These are phyloP conservation scores for Cladosporium colombiae DNA, from an alignment of 2,329 filamentous ascomycete species.

Conservation along the genomic window DNA sequence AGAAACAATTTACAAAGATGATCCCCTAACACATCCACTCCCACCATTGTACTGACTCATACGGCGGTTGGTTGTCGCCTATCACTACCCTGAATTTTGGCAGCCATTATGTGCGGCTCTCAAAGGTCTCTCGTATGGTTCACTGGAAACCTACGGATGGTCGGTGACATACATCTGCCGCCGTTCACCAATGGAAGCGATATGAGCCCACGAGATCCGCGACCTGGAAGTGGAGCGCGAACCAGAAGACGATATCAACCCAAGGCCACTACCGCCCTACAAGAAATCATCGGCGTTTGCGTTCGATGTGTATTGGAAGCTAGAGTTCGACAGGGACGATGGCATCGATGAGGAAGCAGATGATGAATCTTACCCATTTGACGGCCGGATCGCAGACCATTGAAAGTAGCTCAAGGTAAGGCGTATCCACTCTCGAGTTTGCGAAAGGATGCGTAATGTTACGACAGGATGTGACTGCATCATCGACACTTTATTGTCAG, in stretches of 20 bases:
- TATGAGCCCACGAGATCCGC: background rate
- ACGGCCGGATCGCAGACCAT: background rate
- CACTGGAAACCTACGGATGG: background rate
- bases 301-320: background rate
- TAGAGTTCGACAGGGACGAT: background rate
- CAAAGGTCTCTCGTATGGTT: background rate
- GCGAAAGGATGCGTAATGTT: background rate
- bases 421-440: background rate
- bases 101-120: background rate
- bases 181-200: background rate
- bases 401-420: background rate
- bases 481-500: background rate
- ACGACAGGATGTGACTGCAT: background rate
- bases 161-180: background rate
- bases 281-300: background rate
- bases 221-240: background rate
- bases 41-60: background rate
- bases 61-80: background rate
- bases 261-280: background rate
- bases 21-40: background rate
- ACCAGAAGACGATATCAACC: background rate
- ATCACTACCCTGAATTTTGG: background rate
- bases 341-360: background rate
- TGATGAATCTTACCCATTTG: background rate
- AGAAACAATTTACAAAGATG: background rate